Conservation (phyloP, 1,284 basidiomycete genomes). For the Tilletia horrida region DNA sequence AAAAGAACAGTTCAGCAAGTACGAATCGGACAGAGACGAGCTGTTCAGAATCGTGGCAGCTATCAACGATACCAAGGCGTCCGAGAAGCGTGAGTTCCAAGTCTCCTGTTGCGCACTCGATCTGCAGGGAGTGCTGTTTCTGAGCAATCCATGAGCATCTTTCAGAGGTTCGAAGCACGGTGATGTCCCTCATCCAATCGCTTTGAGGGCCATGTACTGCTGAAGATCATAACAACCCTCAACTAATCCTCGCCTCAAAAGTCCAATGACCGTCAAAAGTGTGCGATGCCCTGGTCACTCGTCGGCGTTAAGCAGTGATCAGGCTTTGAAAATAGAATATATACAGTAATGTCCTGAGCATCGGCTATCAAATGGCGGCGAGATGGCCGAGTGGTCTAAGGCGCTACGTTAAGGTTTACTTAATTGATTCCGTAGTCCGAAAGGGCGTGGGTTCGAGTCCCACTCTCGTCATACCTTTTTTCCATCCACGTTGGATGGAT, state of each 20-base stretch:
- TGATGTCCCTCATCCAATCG: conserved; percentile 11
- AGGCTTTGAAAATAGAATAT: too few species aligned
- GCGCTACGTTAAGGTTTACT: conserved; percentile 3
- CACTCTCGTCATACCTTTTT: conserved; percentile 62
- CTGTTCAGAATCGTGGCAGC: conserved; percentile 1
- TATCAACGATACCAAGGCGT: conserved; percentile 15
- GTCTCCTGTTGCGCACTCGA: too few species aligned
- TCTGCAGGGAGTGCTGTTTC: not conserved
- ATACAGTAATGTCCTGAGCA: too few species aligned
- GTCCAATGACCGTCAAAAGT: too few species aligned
- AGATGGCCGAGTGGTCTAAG: conserved; percentile 10
- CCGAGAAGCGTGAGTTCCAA: conserved; percentile 8
- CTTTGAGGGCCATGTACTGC: too few species aligned
- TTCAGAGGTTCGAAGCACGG: conserved; percentile 10
- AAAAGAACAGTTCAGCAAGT: conserved; percentile 6
- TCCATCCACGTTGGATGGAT: too few species aligned
- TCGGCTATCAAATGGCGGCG: too few species aligned
- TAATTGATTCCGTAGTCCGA: conserved; percentile 51
- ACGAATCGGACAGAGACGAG: conserved; percentile 3
- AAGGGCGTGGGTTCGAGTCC: conserved; percentile 71
- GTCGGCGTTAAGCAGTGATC: too few species aligned
- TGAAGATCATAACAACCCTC: too few species aligned
- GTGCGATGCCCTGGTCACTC: too few species aligned
- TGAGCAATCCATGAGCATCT: not conserved
- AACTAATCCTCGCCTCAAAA: too few species aligned